Evolutionary conservation across 345 rosid species (phyloP), one percentile per base, ranked within the genome.

Genomic region (Brassica nigra): DNA sequence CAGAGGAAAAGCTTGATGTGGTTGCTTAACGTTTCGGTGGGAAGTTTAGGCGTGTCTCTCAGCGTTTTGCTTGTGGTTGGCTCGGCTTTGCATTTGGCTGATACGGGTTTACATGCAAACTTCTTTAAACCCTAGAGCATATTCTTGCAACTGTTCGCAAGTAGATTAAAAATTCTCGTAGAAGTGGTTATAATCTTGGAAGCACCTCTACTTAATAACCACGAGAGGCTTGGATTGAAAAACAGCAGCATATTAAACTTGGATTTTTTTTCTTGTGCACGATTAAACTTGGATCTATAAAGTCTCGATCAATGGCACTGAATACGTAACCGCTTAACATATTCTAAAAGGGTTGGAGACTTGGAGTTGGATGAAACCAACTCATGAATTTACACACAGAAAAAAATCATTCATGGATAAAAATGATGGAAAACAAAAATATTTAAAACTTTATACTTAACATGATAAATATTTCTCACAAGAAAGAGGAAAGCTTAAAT

Each of bases 11-110:
- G 90, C 30, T 76, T 74, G n/a, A 83, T 74, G 75, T 91, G 93
- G 92, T 82, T 82, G 58, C 68, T 89, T 15, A 88, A 89, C 76
- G 83, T 91, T 89, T 82, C 39, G 23, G 78, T 91, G 11, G 97
- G 92, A n/a, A 18, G 84, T 4, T 62, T 87, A 5, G 97, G 93
- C 7, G 73, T 83, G 69, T 77, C 77, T 63, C 81, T 91, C 1
- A 89, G 92, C 76, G 79, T 76, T 47, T 36, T 84, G 62, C 71
- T 87, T 77, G 20, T 87, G 15, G 87, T 88, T 3, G 85, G 85
- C 8, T 85, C 90, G 3, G n/a, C 86, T 44, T 84, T 86, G 75
- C 86, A 67, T 27, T 1, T 89, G 4, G 78, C 81, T 73, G 82
- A 87, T 6, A 86, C 80, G 11, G 92, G 97, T 11, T 66, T 88